Conservation (phyloP, 2,329 filamentous ascomycete genomes). For the Cordyceps pruinosa region DNA sequence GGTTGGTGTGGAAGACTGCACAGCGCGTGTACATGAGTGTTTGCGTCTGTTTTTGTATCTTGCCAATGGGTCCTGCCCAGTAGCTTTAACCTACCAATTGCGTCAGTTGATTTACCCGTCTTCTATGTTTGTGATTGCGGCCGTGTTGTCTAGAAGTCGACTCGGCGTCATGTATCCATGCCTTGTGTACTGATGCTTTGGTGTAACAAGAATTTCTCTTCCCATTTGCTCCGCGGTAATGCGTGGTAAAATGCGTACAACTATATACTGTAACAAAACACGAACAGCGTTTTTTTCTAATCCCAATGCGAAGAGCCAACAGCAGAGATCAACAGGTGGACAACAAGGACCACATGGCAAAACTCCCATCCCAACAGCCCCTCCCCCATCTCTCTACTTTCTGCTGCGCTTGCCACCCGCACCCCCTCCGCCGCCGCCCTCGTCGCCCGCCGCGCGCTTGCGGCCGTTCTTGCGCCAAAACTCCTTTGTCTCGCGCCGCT, state of each 20-base stretch:
- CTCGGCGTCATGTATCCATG: background rate
- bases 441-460: constrained; percentile 45
- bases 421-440: constrained; percentile 31
- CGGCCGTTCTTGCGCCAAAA: constrained; percentile 89
- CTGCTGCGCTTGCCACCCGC: constrained; percentile 28
- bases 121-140: background rate
- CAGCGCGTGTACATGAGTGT: constrained; percentile 4
- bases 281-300: background rate
- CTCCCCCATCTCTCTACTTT: background rate
- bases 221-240: constrained; percentile 9
- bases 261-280: constrained; percentile 3
- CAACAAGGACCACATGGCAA: background rate
- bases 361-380: background rate
- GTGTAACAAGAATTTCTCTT: background rate
- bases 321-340: background rate
- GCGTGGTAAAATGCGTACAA: constrained; percentile 4
- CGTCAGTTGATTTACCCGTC: background rate
- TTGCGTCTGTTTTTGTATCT: constrained; percentile 2
- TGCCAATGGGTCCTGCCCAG: background rate
- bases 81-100: constrained; percentile 9
- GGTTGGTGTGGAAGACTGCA: constrained; percentile 4
- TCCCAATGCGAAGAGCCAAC: background rate
- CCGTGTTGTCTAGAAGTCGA: background rate
- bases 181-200: background rate
- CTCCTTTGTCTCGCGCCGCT: constrained; percentile 87